Conservation (phyloP, 1,139 yeast genomes). For the Debaryomyces coudertii region DNA sequence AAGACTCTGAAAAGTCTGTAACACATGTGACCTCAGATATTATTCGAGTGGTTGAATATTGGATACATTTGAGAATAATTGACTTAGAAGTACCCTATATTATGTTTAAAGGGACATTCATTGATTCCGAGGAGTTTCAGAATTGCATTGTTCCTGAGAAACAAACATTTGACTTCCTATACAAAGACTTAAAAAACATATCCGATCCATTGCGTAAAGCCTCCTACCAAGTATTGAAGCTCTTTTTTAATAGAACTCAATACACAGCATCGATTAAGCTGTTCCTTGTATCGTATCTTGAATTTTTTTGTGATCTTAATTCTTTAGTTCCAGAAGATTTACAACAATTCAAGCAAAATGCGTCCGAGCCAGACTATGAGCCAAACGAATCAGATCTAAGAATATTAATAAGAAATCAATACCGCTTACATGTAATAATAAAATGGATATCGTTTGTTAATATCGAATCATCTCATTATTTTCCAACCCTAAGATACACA, state of each 20-base stretch:
- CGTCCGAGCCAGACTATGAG: background rate
- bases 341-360: constrained; percentile 4
- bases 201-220: constrained; percentile 19
- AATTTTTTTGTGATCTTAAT: constrained; percentile 24
- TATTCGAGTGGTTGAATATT: constrained; percentile 26
- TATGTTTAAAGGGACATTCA: constrained; percentile 30
- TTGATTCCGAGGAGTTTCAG: constrained; percentile 27
- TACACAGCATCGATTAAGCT: constrained; percentile 19
- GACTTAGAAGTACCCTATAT: constrained; percentile 36
- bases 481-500: constrained; percentile 36
- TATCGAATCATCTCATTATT: constrained; percentile 32
- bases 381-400: constrained; percentile 16
- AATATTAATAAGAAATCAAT: constrained; percentile 26
- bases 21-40: constrained; percentile 20
- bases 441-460: constrained; percentile 38
- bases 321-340: constrained; percentile 17
- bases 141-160: constrained; percentile 33
- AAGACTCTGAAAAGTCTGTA: constrained; percentile 5
- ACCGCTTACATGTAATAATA: constrained; percentile 22
- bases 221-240: constrained; percentile 25
- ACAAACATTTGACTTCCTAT: constrained; percentile 19
- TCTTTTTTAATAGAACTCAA: constrained; percentile 30
- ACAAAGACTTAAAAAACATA: constrained; percentile 20
- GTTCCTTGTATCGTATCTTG: constrained; percentile 25
- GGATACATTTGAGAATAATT: constrained; percentile 34